Evolutionary conservation across 2,329 filamentous ascomycete genomes (phyloP).

Genomic region (Neurospora sp.): DNA sequence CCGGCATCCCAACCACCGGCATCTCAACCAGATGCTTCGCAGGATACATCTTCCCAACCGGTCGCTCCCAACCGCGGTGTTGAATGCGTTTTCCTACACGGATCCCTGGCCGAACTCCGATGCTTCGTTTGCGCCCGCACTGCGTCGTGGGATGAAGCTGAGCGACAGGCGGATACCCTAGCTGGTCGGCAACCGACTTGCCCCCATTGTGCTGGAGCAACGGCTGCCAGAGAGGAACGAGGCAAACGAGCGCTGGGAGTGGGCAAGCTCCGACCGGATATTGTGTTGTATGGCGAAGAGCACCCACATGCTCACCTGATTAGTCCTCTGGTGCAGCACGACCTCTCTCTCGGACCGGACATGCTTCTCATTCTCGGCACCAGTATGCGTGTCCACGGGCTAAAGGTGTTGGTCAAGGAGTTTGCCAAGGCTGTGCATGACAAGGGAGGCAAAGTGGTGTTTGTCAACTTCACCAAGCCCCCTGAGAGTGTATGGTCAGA

Average conservation of each 20-base stretch:
- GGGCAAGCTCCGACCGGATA: slow-evolving; percentile 60
- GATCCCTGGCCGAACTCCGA: slow-evolving; percentile 54
- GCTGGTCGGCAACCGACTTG: slow-evolving; percentile 59
- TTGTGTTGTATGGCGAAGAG: slow-evolving; percentile 66
- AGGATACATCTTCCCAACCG: slow-evolving; percentile 5
- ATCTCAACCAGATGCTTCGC: neutral
- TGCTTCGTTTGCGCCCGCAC: slow-evolving; percentile 53
- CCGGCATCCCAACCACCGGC: neutral
- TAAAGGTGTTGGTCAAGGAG: slow-evolving; percentile 61
- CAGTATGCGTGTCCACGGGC: slow-evolving; percentile 59
- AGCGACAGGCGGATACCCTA: slow-evolving; percentile 46
- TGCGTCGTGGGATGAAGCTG: slow-evolving; percentile 49
- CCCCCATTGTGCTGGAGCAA: slow-evolving; percentile 53
- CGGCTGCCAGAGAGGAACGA: slow-evolving; percentile 50
- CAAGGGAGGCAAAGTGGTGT: slow-evolving; percentile 58
- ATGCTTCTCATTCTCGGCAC: slow-evolving; percentile 62
- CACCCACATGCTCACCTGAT: slow-evolving; percentile 61
- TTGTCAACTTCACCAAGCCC: slow-evolving; percentile 65
- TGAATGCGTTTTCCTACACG: slow-evolving; percentile 62
- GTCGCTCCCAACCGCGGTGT: slow-evolving; percentile 34
- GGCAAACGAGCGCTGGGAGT: slow-evolving; percentile 60
- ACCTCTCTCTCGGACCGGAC: slow-evolving; percentile 54
- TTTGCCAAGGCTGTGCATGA: slow-evolving; percentile 64
- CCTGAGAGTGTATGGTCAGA: slow-evolving; percentile 65
- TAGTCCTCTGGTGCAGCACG: slow-evolving; percentile 58